Evolutionary conservation across 1,284 basidiomycete genomes (phyloP).

Genomic region (Boletellus sp.): DNA sequence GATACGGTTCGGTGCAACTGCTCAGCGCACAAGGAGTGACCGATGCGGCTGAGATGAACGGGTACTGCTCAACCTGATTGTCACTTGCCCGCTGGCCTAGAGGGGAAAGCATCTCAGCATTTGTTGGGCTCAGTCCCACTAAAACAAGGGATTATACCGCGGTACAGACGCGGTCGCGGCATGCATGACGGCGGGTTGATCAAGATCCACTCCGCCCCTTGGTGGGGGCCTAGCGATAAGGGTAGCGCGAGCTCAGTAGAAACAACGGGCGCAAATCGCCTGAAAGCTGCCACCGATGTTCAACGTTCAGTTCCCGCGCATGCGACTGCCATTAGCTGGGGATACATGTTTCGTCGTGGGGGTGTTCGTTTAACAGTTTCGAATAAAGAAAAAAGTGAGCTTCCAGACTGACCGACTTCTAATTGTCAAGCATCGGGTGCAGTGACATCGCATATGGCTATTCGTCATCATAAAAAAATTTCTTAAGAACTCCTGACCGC

Average conservation of each 20-base stretch:
- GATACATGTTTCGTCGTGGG: slow-evolving; percentile 5
- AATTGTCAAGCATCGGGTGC: slow-evolving; percentile 11
- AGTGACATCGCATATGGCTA: slow-evolving; percentile 21
- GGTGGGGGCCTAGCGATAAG: slow-evolving; percentile 15
- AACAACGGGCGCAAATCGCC: slow-evolving; percentile 2
- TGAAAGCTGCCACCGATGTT: slow-evolving; percentile 2
- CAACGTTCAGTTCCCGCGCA: neutral
- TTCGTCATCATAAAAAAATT: slow-evolving; percentile 18
- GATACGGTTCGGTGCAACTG: slow-evolving; percentile 1
- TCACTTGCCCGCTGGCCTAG: neutral
- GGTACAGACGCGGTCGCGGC: neutral
- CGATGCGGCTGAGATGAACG: neutral
- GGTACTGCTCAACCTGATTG: neutral
- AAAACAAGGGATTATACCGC: slow-evolving; percentile 3
- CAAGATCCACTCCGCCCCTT: slow-evolving; percentile 11
- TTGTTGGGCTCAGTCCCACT: neutral
- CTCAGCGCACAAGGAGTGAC: neutral
- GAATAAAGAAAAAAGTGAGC: slow-evolving; percentile 1
- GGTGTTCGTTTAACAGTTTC: slow-evolving; percentile 2
- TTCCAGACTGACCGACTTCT: slow-evolving; percentile 2
- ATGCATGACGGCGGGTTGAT: slow-evolving; percentile 7
- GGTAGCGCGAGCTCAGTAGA: slow-evolving; percentile 14
- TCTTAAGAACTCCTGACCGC: slow-evolving; percentile 20
- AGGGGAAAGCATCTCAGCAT: neutral
- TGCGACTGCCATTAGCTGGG: slow-evolving; percentile 1